Evolutionary conservation across 345 rosid species (phyloP), one percentile per base, ranked within the genome.

Genomic region (Hibiscus tridactylites): DNA sequence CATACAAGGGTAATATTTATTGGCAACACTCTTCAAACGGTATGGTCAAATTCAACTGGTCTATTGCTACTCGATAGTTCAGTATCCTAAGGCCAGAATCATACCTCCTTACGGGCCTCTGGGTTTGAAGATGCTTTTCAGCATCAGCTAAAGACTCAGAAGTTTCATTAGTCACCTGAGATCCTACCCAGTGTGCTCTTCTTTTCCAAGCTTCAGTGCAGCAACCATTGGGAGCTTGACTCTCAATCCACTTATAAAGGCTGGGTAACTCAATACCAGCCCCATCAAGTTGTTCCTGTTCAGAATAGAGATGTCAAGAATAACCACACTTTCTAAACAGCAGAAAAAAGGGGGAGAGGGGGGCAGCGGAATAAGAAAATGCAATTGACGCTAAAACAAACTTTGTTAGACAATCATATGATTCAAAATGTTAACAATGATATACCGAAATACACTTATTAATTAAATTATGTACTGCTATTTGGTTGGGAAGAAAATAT

Each of bases 271-370:
- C 98, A 76, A 96, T 82, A 75, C 96, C 98, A 84, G 96, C 92
- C 61, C 97, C 99, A 86, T 91, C 97, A 78, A 96, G 98, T 91
- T 92, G 99, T 83, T 96, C 99, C 99, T 90, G 80, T 62, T 49
- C 52, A 66, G 29, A 71, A 61, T 78, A 80, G 71, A 26, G 67
- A 60, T 37, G 19, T 56, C 44, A 44, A 60, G 17, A 15, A 71
- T 26, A 35, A 47, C 0, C 39, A 46, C 9, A 31, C 7, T 63
- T 65, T 53, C 5, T 65, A 13, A 2, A 61, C 31, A 33, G 35
- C 6, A 4, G 3, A 10, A 11, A 4, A 28, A 2, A 6, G 21
- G 39, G 9, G 29, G 56, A 19, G 57, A 44, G 5, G 10, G 39
- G 60, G 74, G 75, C 3, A 16, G 54, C n/a, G 26, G 37, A 9